Evolutionary conservation across 1,284 basidiomycete genomes (phyloP).

Genomic region (Fomitopsis palustris): DNA sequence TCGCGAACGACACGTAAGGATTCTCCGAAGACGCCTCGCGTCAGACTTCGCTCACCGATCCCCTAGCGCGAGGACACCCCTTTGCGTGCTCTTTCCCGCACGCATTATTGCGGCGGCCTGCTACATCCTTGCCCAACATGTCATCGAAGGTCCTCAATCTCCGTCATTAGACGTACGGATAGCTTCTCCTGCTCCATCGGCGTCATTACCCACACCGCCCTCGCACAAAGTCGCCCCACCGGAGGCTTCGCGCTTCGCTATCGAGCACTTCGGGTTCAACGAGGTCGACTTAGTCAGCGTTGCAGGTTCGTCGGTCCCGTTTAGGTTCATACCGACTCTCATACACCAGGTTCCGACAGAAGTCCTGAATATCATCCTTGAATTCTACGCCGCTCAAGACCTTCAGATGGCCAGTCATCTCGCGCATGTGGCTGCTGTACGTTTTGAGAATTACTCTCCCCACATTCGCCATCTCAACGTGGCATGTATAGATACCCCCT

Average conservation of each 20-base stretch:
- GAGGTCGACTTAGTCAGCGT: conserved; percentile 53
- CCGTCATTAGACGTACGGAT: conserved; percentile 64
- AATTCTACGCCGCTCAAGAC: conserved; percentile 70
- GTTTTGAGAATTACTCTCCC: conserved; percentile 21
- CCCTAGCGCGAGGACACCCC: conserved; percentile 67
- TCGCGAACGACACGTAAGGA: conserved; percentile 79
- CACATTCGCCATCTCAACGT: conserved; percentile 3
- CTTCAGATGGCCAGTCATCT: conserved; percentile 46
- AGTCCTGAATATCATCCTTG: conserved; percentile 59
- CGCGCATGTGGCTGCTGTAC: conserved; percentile 45
- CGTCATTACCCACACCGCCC: conserved; percentile 46
- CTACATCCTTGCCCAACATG: conserved; percentile 68
- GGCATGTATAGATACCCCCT: conserved; percentile 38
- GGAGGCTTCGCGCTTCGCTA: conserved; percentile 60
- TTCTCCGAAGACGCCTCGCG: conserved; percentile 17
- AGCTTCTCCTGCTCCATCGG: conserved; percentile 29
- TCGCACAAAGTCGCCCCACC: conserved; percentile 70
- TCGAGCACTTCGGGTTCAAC: conserved; percentile 63
- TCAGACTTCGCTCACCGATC: not conserved
- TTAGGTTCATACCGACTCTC: not conserved
- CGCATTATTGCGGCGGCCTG: conserved; percentile 71
- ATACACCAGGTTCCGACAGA: conserved; percentile 37
- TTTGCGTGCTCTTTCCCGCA: conserved; percentile 66
- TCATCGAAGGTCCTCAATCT: conserved; percentile 67
- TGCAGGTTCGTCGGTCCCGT: conserved; percentile 44